A percentile compares a stretch with the other conserved stretches of the same genome.
Conservation (phyloP, 1,139 yeast genomes). For the Lodderomyces theae region DNA sequence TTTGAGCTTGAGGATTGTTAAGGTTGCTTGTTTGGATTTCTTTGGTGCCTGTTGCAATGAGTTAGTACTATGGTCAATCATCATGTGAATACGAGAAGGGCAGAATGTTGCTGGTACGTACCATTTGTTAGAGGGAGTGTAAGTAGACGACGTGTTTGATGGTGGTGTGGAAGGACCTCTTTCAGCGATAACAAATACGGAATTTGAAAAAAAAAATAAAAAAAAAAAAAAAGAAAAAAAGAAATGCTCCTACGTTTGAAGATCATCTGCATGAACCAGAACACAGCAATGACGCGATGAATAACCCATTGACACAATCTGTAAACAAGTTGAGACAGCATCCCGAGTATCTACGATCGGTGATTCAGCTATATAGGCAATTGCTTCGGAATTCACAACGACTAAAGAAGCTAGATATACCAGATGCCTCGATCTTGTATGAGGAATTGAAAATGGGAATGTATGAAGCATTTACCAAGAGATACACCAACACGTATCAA, state of each 20-base stretch:
- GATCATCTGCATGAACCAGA: too few species aligned
- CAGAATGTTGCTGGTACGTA: background rate
- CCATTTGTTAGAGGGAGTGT: too few species aligned
- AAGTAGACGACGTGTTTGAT: background rate
- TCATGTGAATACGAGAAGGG: constrained; percentile 17
- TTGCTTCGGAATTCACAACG: constrained; percentile 19
- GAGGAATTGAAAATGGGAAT: constrained; percentile 3
- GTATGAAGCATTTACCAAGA: constrained; percentile 14
- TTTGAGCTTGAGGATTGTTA: constrained; percentile 44
- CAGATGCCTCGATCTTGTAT: background rate
- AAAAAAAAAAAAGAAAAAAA: too few species aligned
- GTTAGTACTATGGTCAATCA: too few species aligned
- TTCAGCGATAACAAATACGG: too few species aligned
- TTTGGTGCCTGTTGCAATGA: constrained; percentile 29
- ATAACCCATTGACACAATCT: constrained; percentile 1
- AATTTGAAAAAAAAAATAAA: too few species aligned
- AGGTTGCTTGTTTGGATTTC: constrained; percentile 18
- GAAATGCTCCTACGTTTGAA: too few species aligned
- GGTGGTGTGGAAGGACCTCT: too few species aligned
- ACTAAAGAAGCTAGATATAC: constrained; percentile 4
- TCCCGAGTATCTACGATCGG: constrained; percentile 8
- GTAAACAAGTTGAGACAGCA: constrained; percentile 3
- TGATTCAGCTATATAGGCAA: constrained; percentile 18
- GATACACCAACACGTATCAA: background rate
- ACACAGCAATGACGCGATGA: constrained; percentile 2